phyloP scores from a whole-genome alignment of 352 stramenopile genomes.

The Phytopythium oedochilum region DNA sequence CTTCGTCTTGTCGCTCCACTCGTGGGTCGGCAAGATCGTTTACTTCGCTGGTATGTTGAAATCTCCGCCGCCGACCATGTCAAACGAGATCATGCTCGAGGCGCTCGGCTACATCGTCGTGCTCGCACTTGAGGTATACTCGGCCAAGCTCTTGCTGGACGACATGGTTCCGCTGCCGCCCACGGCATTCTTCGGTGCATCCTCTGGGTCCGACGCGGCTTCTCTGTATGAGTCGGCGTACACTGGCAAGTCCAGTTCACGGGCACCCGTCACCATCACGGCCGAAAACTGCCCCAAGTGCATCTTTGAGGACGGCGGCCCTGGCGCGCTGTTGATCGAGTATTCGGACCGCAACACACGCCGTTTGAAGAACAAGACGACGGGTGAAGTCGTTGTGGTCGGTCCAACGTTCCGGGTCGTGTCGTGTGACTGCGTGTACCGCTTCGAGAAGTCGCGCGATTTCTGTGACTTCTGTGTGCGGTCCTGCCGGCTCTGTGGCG shows the following conservation, averaged over 20 bases:
- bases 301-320: slow-evolving; percentile 74
- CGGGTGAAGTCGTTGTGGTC: slow-evolving; percentile 51
- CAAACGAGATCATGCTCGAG: slow-evolving; percentile 43
- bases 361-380: slow-evolving; percentile 29
- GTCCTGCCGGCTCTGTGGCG: slow-evolving; percentile 66
- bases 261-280: slow-evolving; percentile 33
- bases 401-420: slow-evolving; percentile 82
- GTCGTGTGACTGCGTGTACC: slow-evolving; percentile 79
- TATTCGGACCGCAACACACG: slow-evolving; percentile 47
- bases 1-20: slow-evolving; percentile 43
- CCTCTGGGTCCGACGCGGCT: slow-evolving; percentile 38
- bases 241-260: slow-evolving; percentile 4
- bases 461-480: slow-evolving; percentile 78
- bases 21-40: slow-evolving; percentile 61
- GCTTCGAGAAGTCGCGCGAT: slow-evolving; percentile 48
- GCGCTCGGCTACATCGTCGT: slow-evolving; percentile 28
- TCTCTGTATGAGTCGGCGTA: slow-evolving; percentile 27
- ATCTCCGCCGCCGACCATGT: slow-evolving; percentile 30
- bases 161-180: slow-evolving; percentile 66
- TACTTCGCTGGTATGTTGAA: slow-evolving; percentile 46
- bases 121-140: slow-evolving; percentile 37
- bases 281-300: slow-evolving; percentile 80
- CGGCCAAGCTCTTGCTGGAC: slow-evolving; percentile 39
- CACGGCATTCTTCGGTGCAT: slow-evolving; percentile 66
- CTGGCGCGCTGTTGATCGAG: slow-evolving; percentile 66